Evolutionary conservation across 116 monocot genomes (phyloP).

Genomic region (Iris pallida): DNA sequence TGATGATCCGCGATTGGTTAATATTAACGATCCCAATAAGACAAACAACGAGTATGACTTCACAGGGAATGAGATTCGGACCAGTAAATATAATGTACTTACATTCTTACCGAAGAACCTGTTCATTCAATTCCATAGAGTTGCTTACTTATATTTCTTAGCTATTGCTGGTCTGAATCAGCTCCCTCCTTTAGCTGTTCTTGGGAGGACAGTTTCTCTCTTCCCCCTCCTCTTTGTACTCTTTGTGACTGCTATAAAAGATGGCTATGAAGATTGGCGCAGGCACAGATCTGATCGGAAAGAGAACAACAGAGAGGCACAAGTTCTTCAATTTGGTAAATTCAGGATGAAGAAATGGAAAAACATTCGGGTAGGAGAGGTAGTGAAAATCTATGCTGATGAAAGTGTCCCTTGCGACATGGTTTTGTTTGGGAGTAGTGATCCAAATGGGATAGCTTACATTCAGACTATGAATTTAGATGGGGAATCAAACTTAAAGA

Average conservation of each 20-base stretch:
- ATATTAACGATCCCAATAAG: constrained; percentile 78
- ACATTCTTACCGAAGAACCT: constrained; percentile 51
- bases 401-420: constrained; percentile 44
- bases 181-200: constrained; percentile 39
- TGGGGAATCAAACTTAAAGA: constrained; percentile 42
- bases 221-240: constrained; percentile 44
- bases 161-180: constrained; percentile 37
- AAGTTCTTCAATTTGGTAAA: constrained; percentile 7
- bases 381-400: constrained; percentile 22
- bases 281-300: constrained; percentile 37
- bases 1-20: constrained; percentile 58
- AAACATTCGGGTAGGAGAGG: constrained; percentile 30
- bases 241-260: constrained; percentile 38
- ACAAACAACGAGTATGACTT: constrained; percentile 88
- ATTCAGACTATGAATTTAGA: constrained; percentile 48
- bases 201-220: constrained; percentile 28
- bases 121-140: constrained; percentile 49
- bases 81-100: constrained; percentile 32
- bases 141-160: constrained; percentile 54
- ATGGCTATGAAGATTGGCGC: constrained; percentile 44
- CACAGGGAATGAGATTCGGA: constrained; percentile 83
- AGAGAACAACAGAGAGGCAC: constrained; percentile 31
- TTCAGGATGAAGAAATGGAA: constrained; percentile 30
- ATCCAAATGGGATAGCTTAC: constrained; percentile 36
- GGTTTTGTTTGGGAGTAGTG: constrained; percentile 31